Evolutionary conservation across 1,284 basidiomycete genomes (phyloP).

Genomic region (Heterobasidion parviporum): DNA sequence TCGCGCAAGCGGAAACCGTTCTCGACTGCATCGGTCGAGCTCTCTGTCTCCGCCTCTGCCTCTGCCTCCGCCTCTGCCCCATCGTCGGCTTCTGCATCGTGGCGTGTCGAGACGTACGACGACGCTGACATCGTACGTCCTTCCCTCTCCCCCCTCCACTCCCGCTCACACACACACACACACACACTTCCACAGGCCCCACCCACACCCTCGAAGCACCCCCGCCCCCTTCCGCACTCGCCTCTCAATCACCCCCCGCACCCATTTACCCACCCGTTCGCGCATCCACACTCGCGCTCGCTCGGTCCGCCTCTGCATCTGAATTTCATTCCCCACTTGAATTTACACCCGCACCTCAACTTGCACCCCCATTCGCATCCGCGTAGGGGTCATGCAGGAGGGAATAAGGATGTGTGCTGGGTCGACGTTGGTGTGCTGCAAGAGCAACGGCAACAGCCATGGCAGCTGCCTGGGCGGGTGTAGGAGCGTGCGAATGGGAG

Average conservation of each 20-base stretch:
- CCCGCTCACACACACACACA: conserved; percentile 4
- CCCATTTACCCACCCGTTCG: conserved; percentile 37
- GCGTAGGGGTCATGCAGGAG: too few relatives aligned
- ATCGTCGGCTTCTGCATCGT: background rate
- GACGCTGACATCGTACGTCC: background rate
- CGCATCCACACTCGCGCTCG: background rate
- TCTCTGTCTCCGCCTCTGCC: background rate
- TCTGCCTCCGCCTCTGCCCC: too few relatives aligned
- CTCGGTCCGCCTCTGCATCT: background rate
- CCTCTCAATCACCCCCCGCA: conserved; percentile 13
- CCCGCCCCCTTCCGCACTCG: conserved; percentile 4
- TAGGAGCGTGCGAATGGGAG: too few relatives aligned
- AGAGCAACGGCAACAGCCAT: too few relatives aligned
- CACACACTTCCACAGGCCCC: conserved; percentile 1
- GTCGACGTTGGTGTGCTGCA: too few relatives aligned
- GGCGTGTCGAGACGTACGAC: background rate
- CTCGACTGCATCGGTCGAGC: background rate
- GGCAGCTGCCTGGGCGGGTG: too few relatives aligned
- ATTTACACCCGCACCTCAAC: background rate
- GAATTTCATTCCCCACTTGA: background rate
- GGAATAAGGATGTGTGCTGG: too few relatives aligned
- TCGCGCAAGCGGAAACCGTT: conserved; percentile 2
- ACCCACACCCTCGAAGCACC: conserved; percentile 7
- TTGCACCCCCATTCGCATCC: background rate
- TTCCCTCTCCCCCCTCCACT: background rate